Base-by-base conservation (phyloP, 2,329 filamentous ascomycete species). In the Daldinia sp. region DNA sequence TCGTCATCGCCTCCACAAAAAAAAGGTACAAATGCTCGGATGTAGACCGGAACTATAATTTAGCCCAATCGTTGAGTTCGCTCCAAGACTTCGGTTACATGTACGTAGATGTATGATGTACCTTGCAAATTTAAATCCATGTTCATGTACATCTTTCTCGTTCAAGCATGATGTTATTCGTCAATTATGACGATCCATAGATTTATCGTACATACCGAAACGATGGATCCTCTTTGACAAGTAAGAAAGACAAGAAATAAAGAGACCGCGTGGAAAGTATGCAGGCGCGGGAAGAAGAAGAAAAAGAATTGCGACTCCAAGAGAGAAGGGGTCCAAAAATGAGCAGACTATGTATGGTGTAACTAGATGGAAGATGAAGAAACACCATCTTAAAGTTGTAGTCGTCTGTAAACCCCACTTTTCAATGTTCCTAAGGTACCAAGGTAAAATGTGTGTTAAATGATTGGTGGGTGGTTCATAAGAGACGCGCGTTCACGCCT, bases 401-500 rank as follows among this genome's bases (percentile, higher is more conserved):
- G 48, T 61, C 61, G 58, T 51, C 11, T n/a, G 56, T 47, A 50
- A n/a, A 55, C 66, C 61, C 65, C 65, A 68, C 68, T 59, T 41
- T 32, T 37, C 43, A 66, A 35, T 50, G 47, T 45, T 23, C 35
- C 37, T 47, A 63, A 39, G 48, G 43, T n/a, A n/a, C 55, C 58
- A 49, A n/a, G n/a, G n/a, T n/a, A n/a, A n/a, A 61, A 64, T 63
- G 45, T 35, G 54, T 62, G 43, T 58, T 60, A 61, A 1, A 30
- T 70, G 71, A 73, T 73, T 73, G 71, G 71, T 11, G 27, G 13
- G 29, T 45, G 11, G 11, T 37, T 30, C 30, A 13, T 49, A 48
- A 62, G 58, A 73, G 71, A 73, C 71, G 71, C 71, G 71, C 71
- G 71, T 73, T 71, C 68, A 68, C 60, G 55, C 58, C 51, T 54